Evolutionary conservation across 2,329 filamentous ascomycete genomes (phyloP).

Genomic region (Aspergillus oerlinghausenensis): DNA sequence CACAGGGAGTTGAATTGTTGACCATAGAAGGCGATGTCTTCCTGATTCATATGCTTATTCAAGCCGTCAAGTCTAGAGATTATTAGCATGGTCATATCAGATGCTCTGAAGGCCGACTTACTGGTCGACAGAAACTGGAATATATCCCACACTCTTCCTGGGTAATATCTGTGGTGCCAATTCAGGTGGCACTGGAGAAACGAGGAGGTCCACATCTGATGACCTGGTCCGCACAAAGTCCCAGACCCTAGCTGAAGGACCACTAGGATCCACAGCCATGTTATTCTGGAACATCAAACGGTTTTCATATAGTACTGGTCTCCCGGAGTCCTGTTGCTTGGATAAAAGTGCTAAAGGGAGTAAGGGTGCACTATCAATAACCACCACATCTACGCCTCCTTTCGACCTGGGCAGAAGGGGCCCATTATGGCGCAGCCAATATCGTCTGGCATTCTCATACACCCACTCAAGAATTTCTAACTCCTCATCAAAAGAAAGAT

Average conservation of each 20-base stretch:
- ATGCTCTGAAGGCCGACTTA: slow-evolving; percentile 20
- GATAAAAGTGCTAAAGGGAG: slow-evolving; percentile 67
- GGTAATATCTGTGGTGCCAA: slow-evolving; percentile 67
- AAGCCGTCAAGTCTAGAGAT: slow-evolving; percentile 61
- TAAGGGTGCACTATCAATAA: slow-evolving; percentile 79
- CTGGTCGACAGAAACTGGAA: slow-evolving; percentile 75
- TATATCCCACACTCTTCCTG: slow-evolving; percentile 60
- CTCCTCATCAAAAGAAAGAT: slow-evolving; percentile 58
- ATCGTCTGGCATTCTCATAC: slow-evolving; percentile 63
- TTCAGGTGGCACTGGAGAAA: slow-evolving; percentile 68
- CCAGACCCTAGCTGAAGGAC: slow-evolving; percentile 68
- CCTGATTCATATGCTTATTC: slow-evolving; percentile 65
- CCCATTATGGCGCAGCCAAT: slow-evolving; percentile 64
- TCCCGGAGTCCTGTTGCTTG: slow-evolving; percentile 61
- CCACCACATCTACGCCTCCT: slow-evolving; percentile 68
- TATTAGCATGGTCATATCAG: slow-evolving; percentile 5
- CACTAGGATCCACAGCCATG: slow-evolving; percentile 55
- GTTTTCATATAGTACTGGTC: slow-evolving; percentile 73
- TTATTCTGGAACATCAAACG: slow-evolving; percentile 75
- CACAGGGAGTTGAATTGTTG: slow-evolving; percentile 61
- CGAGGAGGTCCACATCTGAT: slow-evolving; percentile 68
- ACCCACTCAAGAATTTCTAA: slow-evolving; percentile 63
- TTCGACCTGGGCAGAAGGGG: slow-evolving; percentile 59
- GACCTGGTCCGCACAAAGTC: slow-evolving; percentile 67
- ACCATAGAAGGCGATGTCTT: slow-evolving; percentile 67